These are phyloP conservation scores for Clavispora carvajalis DNA, from an alignment of 805 yeast species.

Conservation along the genomic window DNA sequence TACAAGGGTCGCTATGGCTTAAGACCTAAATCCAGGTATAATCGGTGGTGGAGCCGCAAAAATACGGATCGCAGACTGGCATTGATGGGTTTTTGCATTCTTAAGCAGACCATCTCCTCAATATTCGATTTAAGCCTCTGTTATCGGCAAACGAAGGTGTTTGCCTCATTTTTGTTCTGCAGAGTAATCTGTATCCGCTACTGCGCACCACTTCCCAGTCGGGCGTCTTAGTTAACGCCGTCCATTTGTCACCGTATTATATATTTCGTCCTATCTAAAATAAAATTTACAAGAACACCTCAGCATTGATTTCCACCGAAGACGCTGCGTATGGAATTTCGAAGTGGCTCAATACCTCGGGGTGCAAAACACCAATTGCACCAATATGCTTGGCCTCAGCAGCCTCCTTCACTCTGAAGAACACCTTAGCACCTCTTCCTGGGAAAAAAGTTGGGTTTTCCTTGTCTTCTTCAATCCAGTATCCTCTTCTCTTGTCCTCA, in stretches of 20 bases:
- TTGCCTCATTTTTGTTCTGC: background rate
- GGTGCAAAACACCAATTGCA: conserved; percentile 89
- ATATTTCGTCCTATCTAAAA: background rate
- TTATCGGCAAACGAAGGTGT: background rate
- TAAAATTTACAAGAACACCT: conserved; percentile 61
- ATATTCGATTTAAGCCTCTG: too few relatives aligned
- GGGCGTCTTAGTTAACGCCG: too few relatives aligned
- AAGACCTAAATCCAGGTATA: too few relatives aligned
- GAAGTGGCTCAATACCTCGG: conserved; percentile 80
- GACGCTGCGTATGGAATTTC: conserved; percentile 94
- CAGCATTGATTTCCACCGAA: conserved; percentile 83
- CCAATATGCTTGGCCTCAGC: conserved; percentile 63
- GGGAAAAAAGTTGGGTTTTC: conserved; percentile 80
- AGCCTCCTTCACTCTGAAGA: conserved; percentile 62
- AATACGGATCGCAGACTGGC: too few relatives aligned
- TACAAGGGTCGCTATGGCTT: too few relatives aligned
- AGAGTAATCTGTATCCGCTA: background rate
- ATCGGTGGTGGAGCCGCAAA: too few relatives aligned
- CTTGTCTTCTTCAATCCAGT: conserved; percentile 74
- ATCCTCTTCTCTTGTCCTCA: conserved; percentile 60
- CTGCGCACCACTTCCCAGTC: too few relatives aligned
- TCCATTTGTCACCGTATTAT: background rate
- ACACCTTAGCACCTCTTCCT: conserved; percentile 91
- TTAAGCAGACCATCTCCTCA: too few relatives aligned
- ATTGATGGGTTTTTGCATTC: too few relatives aligned